Evolutionary conservation across 2,329 filamentous ascomycete genomes (phyloP).

Genomic region (Plectosphaerella sp.): DNA sequence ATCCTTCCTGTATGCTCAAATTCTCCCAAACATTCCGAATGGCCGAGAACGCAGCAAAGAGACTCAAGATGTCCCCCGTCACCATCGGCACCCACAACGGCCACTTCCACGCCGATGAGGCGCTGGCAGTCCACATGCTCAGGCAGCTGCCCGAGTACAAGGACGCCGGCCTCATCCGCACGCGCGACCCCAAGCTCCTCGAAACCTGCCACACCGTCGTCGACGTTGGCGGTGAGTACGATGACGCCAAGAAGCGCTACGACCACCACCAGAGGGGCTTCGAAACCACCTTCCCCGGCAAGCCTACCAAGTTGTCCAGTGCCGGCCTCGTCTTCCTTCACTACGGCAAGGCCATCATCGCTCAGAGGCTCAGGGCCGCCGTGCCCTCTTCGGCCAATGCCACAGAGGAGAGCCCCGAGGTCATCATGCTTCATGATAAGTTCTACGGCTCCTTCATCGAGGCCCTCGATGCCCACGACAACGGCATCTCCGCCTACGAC

Average conservation of each 20-base stretch:
- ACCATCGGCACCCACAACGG: constrained; percentile 93
- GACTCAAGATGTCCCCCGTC: constrained; percentile 63
- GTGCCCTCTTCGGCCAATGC: constrained; percentile 22
- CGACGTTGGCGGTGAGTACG: constrained; percentile 95
- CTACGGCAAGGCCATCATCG: constrained; percentile 82
- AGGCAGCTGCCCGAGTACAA: constrained; percentile 80
- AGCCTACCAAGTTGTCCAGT: constrained; percentile 83
- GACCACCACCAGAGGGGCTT: constrained; percentile 98
- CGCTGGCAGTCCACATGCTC: constrained; percentile 93
- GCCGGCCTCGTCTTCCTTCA: constrained; percentile 95
- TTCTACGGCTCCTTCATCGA: constrained; percentile 92
- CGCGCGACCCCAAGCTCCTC: constrained; percentile 76
- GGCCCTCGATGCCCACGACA: constrained; percentile 96
- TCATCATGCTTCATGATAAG: constrained; percentile 77
- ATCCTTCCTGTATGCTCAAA: constrained; percentile 39
- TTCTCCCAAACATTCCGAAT: constrained; percentile 38
- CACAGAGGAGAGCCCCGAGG: constrained; percentile 58
- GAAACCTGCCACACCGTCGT: constrained; percentile 89
- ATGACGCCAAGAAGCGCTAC: constrained; percentile 70
- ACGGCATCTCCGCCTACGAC: constrained; percentile 84
- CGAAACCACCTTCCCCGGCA: constrained; percentile 75
- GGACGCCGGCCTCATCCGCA: constrained; percentile 72
- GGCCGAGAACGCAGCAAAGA: constrained; percentile 72
- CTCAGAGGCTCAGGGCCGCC: constrained; percentile 46
- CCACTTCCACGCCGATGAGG: constrained; percentile 98